Evolutionary conservation across 139 green algal genomes (phyloP).

Genomic region (Tetraselmis striata): DNA sequence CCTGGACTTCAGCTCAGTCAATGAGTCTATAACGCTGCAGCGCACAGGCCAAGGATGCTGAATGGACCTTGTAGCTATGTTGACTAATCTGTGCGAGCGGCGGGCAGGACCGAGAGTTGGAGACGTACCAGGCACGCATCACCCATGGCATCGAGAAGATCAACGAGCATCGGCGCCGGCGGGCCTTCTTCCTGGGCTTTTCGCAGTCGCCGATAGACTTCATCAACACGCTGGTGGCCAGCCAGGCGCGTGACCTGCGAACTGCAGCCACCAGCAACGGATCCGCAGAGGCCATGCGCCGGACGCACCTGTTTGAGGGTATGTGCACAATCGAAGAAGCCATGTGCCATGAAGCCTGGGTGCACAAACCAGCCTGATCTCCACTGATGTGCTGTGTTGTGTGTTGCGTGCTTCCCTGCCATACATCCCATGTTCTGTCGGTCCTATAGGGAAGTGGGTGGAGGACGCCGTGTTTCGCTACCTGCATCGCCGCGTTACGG

Average conservation of each 20-base stretch:
- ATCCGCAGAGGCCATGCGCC: conserved; percentile 8
- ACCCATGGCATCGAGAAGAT: conserved; percentile 34
- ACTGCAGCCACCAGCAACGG: conserved; percentile 11
- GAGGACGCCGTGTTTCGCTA: conserved; percentile 70
- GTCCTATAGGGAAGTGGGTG: conserved; percentile 64
- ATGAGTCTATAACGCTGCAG: conserved; percentile 6
- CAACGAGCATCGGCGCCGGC: conserved; percentile 57
- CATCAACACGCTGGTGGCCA: conserved; percentile 61
- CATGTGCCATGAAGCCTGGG: no score
- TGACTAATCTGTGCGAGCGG: background rate
- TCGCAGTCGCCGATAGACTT: conserved; percentile 64
- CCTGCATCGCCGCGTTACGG: conserved; percentile 29
- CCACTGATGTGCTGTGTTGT: background rate
- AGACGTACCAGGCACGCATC: background rate
- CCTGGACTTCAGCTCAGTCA: conserved; percentile 5
- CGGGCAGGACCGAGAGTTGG: conserved; percentile 26
- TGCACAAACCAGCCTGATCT: no score
- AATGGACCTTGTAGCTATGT: background rate
- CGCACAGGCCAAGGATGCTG: conserved; percentile 2
- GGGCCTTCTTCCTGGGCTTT: conserved; percentile 67
- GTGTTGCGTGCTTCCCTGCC: no score
- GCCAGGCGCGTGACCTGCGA: conserved; percentile 43
- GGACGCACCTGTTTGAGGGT: conserved; percentile 19
- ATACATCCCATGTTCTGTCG: no score
- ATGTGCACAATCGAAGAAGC: background rate